phyloP scores from a whole-genome alignment of 495 filamentous ascomycete genomes.

The Aspergillus heteromorphus region DNA sequence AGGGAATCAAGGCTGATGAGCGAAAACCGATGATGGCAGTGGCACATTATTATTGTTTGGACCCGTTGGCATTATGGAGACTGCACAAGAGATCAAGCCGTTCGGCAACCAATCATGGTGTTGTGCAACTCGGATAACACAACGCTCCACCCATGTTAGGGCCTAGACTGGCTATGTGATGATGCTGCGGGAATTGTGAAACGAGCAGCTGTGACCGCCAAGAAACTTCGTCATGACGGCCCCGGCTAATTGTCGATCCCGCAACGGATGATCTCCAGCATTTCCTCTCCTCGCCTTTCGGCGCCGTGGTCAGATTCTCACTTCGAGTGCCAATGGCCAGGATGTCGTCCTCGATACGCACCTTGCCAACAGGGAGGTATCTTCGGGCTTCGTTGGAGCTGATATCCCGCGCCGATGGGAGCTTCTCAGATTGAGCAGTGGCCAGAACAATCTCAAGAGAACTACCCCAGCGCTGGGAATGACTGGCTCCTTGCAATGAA shows the following conservation, averaged over 20 bases:
- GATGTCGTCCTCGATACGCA: constrained; percentile 89
- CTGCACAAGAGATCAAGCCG: not conserved
- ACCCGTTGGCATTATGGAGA: too few species aligned
- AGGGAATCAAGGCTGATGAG: not conserved
- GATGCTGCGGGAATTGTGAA: not conserved
- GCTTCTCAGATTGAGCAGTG: constrained; percentile 66
- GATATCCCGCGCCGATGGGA: constrained; percentile 64
- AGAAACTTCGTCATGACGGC: not conserved
- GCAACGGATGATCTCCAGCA: constrained; percentile 54
- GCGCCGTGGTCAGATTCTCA: constrained; percentile 79
- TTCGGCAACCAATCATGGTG: not conserved
- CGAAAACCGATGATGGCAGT: too few species aligned
- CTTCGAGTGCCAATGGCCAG: constrained; percentile 70
- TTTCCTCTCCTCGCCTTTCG: constrained; percentile 68
- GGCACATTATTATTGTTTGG: too few species aligned
- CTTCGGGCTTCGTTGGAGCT: constrained; percentile 62
- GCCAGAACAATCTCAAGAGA: constrained; percentile 83
- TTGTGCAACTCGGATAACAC: not conserved
- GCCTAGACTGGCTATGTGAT: not conserved
- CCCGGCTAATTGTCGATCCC: constrained; percentile 11
- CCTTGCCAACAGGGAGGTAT: constrained; percentile 77
- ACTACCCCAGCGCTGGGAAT: constrained; percentile 57
- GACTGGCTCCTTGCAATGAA: constrained; percentile 15
- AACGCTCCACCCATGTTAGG: not conserved
- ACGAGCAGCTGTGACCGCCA: not conserved